A percentile compares a stretch with the other conserved stretches of the same genome.
These are phyloP conservation scores for Iberis pinnata DNA, from an alignment of 345 rosid species.

Conservation along the genomic window DNA sequence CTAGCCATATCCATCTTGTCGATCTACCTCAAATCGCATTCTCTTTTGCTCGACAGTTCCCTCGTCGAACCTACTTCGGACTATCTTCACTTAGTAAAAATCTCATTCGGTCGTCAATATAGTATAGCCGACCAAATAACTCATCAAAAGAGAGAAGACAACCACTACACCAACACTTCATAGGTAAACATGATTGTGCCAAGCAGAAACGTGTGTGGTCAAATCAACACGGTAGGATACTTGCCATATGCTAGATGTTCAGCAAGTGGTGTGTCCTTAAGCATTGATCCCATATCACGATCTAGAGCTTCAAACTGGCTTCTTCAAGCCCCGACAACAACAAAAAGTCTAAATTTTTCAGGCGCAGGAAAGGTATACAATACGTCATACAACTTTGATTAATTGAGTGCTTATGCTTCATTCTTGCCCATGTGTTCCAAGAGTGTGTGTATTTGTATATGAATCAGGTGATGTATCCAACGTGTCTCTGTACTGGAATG, in stretches of 20 bases:
- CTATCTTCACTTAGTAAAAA: no score
- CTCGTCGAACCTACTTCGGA: no score
- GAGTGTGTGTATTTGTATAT: conserved; percentile 10
- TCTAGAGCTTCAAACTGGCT: conserved; percentile 43
- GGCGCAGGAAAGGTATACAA: conserved; percentile 83
- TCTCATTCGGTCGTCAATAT: no score
- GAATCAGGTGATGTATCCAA: conserved; percentile 78
- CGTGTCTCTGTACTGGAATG: conserved; percentile 88
- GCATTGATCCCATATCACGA: conserved; percentile 46
- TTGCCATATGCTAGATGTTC: conserved; percentile 93
- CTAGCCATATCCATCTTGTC: no score
- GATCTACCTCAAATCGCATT: no score
- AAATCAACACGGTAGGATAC: no score
- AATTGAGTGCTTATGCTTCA: not conserved
- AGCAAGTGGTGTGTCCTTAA: conserved; percentile 66
- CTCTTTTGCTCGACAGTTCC: no score
- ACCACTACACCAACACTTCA: no score
- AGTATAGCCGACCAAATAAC: no score
- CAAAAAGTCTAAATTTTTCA: conserved; percentile 75
- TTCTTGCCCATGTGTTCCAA: conserved; percentile 3
- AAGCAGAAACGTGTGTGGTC: no score
- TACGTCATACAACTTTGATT: not conserved
- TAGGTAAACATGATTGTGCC: no score
- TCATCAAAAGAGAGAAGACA: no score
- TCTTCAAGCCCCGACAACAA: conserved; percentile 48